Conservation (phyloP, 306 rosid genomes). For the Quercus parvula region DNA sequence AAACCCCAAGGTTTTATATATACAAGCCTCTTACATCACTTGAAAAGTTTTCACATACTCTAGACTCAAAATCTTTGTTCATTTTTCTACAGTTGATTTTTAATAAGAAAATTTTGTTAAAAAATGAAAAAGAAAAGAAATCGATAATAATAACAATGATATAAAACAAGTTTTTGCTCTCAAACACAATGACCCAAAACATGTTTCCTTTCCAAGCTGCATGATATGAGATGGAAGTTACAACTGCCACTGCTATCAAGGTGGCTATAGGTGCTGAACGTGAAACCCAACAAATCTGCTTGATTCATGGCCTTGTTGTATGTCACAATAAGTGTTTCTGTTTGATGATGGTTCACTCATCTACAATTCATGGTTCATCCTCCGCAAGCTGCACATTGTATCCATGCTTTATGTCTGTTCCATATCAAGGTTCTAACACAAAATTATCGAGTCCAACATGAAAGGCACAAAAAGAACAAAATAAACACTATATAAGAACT, state of each 20-base stretch:
- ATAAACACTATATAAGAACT: not conserved
- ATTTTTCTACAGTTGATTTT: conserved; percentile 56
- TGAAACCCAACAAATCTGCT: conserved; percentile 21
- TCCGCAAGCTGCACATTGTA: conserved; percentile 65
- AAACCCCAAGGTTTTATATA: conserved; percentile 33
- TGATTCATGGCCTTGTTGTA: not conserved
- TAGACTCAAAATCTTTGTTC: conserved; percentile 29
- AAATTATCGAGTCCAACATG: conserved; percentile 17
- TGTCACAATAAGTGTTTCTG: not conserved
- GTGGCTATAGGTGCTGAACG: not conserved
- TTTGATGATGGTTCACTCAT: conserved; percentile 1
- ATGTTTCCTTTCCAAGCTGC: not conserved
- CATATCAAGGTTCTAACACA: conserved; percentile 36
- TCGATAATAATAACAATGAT: conserved; percentile 22
- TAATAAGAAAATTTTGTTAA: conserved; percentile 26
- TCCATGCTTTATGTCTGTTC: conserved; percentile 70
- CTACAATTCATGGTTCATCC: conserved; percentile 49
- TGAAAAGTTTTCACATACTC: conserved; percentile 34
- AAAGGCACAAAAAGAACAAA: not conserved
- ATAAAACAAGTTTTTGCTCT: conserved; percentile 25
- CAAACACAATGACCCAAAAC: conserved; percentile 28
- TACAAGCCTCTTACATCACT: conserved; percentile 23
- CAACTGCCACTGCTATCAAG: not conserved
- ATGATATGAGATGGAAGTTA: not conserved
- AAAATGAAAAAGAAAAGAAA: conserved; percentile 14